A percentile compares a stretch with the other conserved stretches of the same genome.
Conservation (phyloP, 495 filamentous ascomycete genomes). For the Aspergillus nanangensis region DNA sequence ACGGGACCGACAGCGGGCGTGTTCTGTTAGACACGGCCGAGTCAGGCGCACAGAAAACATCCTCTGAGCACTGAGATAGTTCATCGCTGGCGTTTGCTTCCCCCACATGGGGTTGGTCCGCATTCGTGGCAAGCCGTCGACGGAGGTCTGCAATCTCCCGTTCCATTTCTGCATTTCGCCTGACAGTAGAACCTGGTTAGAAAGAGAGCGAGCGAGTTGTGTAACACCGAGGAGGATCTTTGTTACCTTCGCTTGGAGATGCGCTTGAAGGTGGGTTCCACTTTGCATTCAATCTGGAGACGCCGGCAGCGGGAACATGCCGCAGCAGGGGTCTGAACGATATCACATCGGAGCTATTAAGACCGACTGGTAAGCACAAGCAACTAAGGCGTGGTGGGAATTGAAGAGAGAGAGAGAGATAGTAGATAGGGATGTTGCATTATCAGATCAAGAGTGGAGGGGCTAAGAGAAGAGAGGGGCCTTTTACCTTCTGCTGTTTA, state of each 20-base stretch:
- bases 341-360: constrained; percentile 43
- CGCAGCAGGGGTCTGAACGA: constrained; percentile 40
- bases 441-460: constrained; percentile 6
- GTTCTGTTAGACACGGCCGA: constrained; percentile 23
- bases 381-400: constrained; percentile 6
- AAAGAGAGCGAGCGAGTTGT: background rate
- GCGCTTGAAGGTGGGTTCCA: constrained; percentile 43
- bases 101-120: constrained; percentile 21
- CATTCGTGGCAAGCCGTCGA: constrained; percentile 32
- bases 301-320: constrained; percentile 46
- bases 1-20: constrained; percentile 34
- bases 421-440: background rate
- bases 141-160: constrained; percentile 45
- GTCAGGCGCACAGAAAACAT: constrained; percentile 30
- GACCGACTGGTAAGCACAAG: background rate
- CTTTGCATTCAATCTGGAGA: constrained; percentile 45
- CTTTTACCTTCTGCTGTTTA: constrained; percentile 46
- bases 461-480: constrained; percentile 5
- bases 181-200: constrained; percentile 16
- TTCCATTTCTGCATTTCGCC: constrained; percentile 49
- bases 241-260: constrained; percentile 44
- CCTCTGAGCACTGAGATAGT: constrained; percentile 37
- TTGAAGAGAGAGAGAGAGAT: background rate
- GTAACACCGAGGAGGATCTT: background rate
- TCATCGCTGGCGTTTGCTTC: constrained; percentile 31